Base-by-base conservation (phyloP, 1,139 yeast genomes). In the Pichia sp. region DNA sequence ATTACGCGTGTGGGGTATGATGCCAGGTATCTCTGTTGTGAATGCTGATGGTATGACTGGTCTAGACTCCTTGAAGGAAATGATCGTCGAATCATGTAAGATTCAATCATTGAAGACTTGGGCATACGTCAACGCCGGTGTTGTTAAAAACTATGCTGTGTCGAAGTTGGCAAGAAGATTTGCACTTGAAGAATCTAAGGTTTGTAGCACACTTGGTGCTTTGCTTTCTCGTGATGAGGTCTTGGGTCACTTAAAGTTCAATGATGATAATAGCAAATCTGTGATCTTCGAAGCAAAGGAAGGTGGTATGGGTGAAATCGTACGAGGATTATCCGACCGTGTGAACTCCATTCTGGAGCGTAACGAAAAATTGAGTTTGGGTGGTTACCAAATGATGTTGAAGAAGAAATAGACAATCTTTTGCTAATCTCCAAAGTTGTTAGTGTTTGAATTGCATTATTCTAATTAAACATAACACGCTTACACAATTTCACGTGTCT, bases 241-340 rank as follows among this genome's bases (percentile, higher is more conserved):
- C 44, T 65, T 70, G 44, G 97, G 73, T 46, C 77, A 68, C 51
- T 69, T 75, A 59, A 84, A 69, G 56, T 77, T 70, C 55, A 72
- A 64, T 48, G 72, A 72, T 51, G 67, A 69, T 56, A 70, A 69
- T 48, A 66, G 76, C 57, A 77, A 69, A 53, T 75, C 72, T 63
- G 64, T 78, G 43, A 77, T 74, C 52, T 93, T 84, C 48, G 84
- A 79, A 39, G 42, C 44, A 35, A 95, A 84, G 57, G 74, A 87
- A 53, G 72, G 93, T 43, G 81, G 79, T 59, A 72, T 91, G 60
- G 96, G 91, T 69, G 88, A 82, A 57, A 74, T 88, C 56, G 94
- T 96, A 17, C 71, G 86, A 49, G 75, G 81, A 37, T 72, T 93
- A 66, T 83, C 88, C 50, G 97, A 91, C 51, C 87, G 85, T 70